These are phyloP conservation scores for Lipomyces starkeyi DNA, from an alignment of 805 yeast species.

Conservation along the genomic window DNA sequence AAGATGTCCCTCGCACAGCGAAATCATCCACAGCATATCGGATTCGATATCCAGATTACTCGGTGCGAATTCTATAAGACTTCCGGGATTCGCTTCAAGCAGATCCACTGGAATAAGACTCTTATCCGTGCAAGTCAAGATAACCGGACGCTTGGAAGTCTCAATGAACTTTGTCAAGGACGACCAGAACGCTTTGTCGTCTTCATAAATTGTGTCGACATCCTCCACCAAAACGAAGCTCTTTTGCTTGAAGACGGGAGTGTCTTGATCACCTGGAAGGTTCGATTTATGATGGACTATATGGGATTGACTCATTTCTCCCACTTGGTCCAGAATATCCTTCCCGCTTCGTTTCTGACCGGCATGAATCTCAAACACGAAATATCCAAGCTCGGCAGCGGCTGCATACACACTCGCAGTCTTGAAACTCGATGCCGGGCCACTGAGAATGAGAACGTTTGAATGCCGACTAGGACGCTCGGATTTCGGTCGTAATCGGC, in stretches of 20 bases:
- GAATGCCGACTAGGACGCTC: conserved; percentile 30
- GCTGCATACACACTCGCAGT: conserved; percentile 74
- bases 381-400: conserved; percentile 65
- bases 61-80: conserved; percentile 48
- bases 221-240: conserved; percentile 85
- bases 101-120: conserved; percentile 56
- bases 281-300: conserved; percentile 59
- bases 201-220: conserved; percentile 77
- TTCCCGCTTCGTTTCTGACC: conserved; percentile 75
- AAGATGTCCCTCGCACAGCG: conserved; percentile 48
- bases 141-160: conserved; percentile 70
- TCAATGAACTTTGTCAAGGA: conserved; percentile 66
- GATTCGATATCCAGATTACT: conserved; percentile 33
- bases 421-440: conserved; percentile 79
- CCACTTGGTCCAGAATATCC: conserved; percentile 66
- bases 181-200: conserved; percentile 82
- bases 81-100: conserved; percentile 51
- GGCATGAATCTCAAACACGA: conserved; percentile 80
- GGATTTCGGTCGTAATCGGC: conserved; percentile 50
- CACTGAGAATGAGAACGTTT: conserved; percentile 64
- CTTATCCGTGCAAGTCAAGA: conserved; percentile 65
- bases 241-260: conserved; percentile 50
- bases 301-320: conserved; percentile 84
- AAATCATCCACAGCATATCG: conserved; percentile 45
- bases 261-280: background rate